Base-by-base conservation (phyloP, 2,329 filamentous ascomycete species). In the Tolypocladium ovalisporum region DNA sequence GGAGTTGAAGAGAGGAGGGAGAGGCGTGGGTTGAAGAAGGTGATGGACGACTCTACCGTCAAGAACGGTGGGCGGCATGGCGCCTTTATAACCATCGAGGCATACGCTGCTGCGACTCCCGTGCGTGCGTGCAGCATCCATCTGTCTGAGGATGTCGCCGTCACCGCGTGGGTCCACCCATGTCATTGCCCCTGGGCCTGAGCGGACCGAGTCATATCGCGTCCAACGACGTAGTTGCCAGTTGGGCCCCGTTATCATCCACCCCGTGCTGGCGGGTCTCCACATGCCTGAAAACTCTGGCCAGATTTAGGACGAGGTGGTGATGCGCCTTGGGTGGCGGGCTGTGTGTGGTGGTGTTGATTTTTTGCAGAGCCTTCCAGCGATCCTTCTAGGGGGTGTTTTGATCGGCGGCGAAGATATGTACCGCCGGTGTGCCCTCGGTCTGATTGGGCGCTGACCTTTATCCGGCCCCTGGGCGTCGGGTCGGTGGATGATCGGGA, bases 51-150 rank as follows among this genome's bases (percentile, higher is more conserved):
- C 42, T 61, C 63, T 71, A 73, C 71, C 71, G 71, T 73, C 69
- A 68, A 62, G 70, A 73, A 74, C 71, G 71, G 71, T 73, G 70
- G 69, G 68, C 67, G 60, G 54, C 58, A 57, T 55, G 13, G 56
- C 39, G 60, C 56, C 64, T 70, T 72, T 72, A 73, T 73, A 73
- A 51, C 54, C 52, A 55, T 37, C 47, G n/a, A 34, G 44, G 39
- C 35, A 32, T 27, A 19, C 29, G 13, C 55, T 55, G 54, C 36
- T 52, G n/a, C 36, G 54, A 54, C 55, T 42, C 44, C 58, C 44
- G 42, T 54, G 22, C 52, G 54, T 52, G 35, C 19, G 37, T 29
- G 52, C 49, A 37, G 22, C 52, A 36, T 13, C 17, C 39, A 22
- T 22, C n/a, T n/a, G 22, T 47, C 19, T 52, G 47, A 29, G 44